phyloP scores from a whole-genome alignment of 2,329 filamentous ascomycete genomes.

The Colletotrichum shisoi region DNA sequence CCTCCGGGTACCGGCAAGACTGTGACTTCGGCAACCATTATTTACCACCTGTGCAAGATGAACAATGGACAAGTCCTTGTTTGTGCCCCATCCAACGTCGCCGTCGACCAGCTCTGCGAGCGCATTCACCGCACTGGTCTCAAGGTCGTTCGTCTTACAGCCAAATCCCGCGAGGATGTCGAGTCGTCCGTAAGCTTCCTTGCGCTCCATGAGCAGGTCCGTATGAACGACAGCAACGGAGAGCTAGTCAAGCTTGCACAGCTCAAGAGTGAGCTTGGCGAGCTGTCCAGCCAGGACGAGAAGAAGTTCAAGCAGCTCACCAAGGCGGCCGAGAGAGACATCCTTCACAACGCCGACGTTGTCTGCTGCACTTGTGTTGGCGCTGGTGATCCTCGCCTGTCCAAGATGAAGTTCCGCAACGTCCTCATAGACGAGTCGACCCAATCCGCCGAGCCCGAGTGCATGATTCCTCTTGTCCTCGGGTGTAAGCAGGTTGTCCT shows the following conservation, averaged over 20 bases:
- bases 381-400: constrained; percentile 90
- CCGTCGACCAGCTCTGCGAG: constrained; percentile 97
- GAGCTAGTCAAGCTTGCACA: constrained; percentile 92
- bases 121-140: constrained; percentile 93
- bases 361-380: constrained; percentile 99
- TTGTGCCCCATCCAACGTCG: constrained; percentile 97
- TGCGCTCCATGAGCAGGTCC: constrained; percentile 94
- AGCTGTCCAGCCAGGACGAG: constrained; percentile 93
- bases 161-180: constrained; percentile 97
- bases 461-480: constrained; percentile 96
- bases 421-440: constrained; percentile 98
- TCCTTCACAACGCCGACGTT: constrained; percentile 92
- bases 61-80: constrained; percentile 95
- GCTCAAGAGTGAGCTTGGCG: constrained; percentile 89
- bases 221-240: constrained; percentile 94
- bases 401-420: constrained; percentile 98
- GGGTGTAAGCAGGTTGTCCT: constrained; percentile 99
- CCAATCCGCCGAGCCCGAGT: constrained; percentile 96
- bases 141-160: constrained; percentile 97
- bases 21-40: constrained; percentile 97
- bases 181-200: constrained; percentile 98
- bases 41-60: constrained; percentile 95
- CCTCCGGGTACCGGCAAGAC: constrained; percentile 98
- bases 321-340: constrained; percentile 91
- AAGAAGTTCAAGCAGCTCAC: constrained; percentile 98